Evolutionary conservation across 768 basidiomycete genomes (phyloP).

Genomic region (Pisolithus marmoratus): DNA sequence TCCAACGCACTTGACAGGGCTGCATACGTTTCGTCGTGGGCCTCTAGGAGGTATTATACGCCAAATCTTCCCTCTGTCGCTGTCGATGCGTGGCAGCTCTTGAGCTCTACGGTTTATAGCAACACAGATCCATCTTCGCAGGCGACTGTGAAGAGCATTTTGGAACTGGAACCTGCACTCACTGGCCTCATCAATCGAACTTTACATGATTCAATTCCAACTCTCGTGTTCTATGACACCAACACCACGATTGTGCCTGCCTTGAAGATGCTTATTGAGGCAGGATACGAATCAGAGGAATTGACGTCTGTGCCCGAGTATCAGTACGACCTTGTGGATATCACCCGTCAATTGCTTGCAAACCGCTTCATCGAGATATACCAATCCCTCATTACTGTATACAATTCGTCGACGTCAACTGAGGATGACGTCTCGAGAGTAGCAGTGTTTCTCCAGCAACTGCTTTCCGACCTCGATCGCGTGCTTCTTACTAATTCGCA

Average conservation of each 20-base stretch:
- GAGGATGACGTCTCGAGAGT: constrained; percentile 17
- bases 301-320: constrained; percentile 29
- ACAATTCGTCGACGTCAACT: constrained; percentile 17
- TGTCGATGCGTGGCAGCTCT: constrained; percentile 31
- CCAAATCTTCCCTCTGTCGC: constrained; percentile 4
- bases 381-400: constrained; percentile 23
- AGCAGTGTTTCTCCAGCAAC: constrained; percentile 21
- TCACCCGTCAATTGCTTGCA: constrained; percentile 34
- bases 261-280: constrained; percentile 57
- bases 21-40: no score
- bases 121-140: constrained; percentile 29
- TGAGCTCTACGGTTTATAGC: constrained; percentile 34
- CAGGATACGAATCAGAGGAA: constrained; percentile 9
- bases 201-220: constrained; percentile 31
- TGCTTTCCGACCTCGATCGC: constrained; percentile 30
- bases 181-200: constrained; percentile 29
- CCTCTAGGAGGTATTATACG: no score
- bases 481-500: constrained; percentile 28
- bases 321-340: constrained; percentile 34
- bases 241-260: constrained; percentile 63
- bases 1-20: no score
- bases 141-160: constrained; percentile 32
- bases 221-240: constrained; percentile 30
- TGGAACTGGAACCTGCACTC: constrained; percentile 31
- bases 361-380: constrained; percentile 34